Conservation (phyloP, 140 eudicot species). For the Stevia rebaudiana region DNA sequence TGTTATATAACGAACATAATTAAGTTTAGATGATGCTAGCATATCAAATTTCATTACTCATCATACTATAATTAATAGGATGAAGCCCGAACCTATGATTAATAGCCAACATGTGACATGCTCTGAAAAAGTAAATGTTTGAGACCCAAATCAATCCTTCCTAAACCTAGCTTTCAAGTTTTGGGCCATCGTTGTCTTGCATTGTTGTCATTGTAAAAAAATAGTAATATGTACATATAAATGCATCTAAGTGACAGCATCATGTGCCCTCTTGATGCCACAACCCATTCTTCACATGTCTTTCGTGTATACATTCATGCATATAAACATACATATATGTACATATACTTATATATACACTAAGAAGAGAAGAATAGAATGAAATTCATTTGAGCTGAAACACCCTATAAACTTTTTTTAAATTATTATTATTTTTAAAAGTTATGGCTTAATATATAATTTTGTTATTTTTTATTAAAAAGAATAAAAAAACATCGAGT, state of each 20-base stretch:
- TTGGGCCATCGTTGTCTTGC: slow-evolving; percentile 41
- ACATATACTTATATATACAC: neutral
- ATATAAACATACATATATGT: neutral
- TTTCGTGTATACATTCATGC: slow-evolving; percentile 17
- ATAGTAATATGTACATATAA: slow-evolving; percentile 29
- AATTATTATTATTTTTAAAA: no score
- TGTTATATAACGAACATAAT: no score
- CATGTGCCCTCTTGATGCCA: slow-evolving; percentile 34
- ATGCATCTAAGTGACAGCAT: slow-evolving; percentile 32
- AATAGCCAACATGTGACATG: slow-evolving; percentile 44
- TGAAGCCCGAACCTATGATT: slow-evolving; percentile 28
- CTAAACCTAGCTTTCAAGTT: slow-evolving; percentile 35
- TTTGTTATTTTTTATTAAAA: no score
- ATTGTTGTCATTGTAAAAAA: slow-evolving; percentile 36
- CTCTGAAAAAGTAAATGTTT: slow-evolving; percentile 33
- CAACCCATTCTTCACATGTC: slow-evolving; percentile 35
- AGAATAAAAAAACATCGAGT: no score
- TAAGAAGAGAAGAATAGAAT: neutral
- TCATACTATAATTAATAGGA: slow-evolving; percentile 10
- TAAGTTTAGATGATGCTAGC: neutral
- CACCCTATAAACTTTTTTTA: no score
- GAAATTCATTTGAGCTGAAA: no score
- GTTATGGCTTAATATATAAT: no score
- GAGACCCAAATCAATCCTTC: slow-evolving; percentile 30
- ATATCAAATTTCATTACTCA: neutral